Base-by-base conservation (phyloP, 345 rosid species). In the Sonneratia alba region DNA sequence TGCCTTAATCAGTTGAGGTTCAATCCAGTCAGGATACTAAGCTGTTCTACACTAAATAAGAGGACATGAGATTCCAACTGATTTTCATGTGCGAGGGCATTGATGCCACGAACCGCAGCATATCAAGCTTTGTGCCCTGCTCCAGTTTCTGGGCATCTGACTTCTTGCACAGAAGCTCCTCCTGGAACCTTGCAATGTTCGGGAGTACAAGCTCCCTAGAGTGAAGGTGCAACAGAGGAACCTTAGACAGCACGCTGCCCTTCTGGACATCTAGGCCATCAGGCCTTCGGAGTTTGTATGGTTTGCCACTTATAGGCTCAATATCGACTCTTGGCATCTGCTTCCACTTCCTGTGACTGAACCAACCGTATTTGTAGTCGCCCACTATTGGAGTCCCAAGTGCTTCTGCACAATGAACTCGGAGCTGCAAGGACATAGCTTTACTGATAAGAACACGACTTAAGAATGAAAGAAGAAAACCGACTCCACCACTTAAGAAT, bases 401-500 rank as follows among this genome's bases (percentile, higher is more conserved):
- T 69, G 97, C 96, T 84, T 93, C 98, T 3, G 96, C 96, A 71
- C 96, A 93, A 80, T 91, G 98, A n/a, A 93, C 92, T 2, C 96
- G 92, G 51, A 93, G 85, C 98, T 93, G 84, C 76, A 34, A 32
- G 61, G 70, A 53, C 53, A 68, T 45, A 37, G 14, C 0, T 32
- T 22, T 1, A 70, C 43, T 36, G 1, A 49, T 53, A 4, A 53
- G n/a, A 21, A 57, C 32, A 57, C n/a, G 11, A n/a, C 0, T 57
- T 57, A 16, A 53, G 16, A 53, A 53, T 3, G 6, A 53, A 53
- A 15, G 1, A 51, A 51, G 6, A 16, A 53, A 18, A 53, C n/a
- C 22, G 3, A 53, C 22, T 53, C 3, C n/a, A 19, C n/a, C n/a
- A n/a, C 0, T 57, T 57, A 16, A 53, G 16, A 53, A 53, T 3